Conservation (phyloP, 805 yeast species). For the Myxozyma lipomycoides region DNA sequence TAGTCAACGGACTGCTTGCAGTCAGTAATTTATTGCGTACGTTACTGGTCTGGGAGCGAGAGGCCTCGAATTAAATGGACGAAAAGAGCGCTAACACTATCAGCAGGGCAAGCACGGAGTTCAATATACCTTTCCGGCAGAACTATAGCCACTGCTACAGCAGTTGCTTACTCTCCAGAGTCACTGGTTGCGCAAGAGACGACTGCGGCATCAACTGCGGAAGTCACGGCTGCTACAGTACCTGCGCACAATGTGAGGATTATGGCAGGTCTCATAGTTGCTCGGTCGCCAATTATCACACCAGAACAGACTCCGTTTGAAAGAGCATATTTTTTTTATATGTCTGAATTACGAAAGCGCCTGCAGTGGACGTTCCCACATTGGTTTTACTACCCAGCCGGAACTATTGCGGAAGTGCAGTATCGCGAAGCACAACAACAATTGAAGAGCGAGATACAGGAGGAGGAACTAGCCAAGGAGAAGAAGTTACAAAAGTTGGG, state of each 20-base stretch:
- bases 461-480: not conserved
- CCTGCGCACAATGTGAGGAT: conserved; percentile 19
- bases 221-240: not conserved
- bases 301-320: conserved; percentile 72
- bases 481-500: not conserved
- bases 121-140: too few species aligned
- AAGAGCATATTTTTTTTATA: conserved; percentile 70
- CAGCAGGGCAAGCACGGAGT: too few species aligned
- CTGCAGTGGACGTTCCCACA: conserved; percentile 97
- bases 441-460: conserved; percentile 6
- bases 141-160: not conserved
- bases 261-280: conserved; percentile 51
- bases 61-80: too few species aligned
- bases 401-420: conserved; percentile 81
- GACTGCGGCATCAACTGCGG: not conserved
- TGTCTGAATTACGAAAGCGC: conserved; percentile 78
- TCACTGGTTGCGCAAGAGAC: not conserved
- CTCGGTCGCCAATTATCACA: conserved; percentile 81
- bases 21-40: too few species aligned
- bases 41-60: too few species aligned
- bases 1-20: too few species aligned
- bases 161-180: too few species aligned
- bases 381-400: conserved; percentile 84
- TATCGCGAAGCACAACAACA: conserved; percentile 63
- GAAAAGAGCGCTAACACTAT: too few species aligned